Conservation (phyloP, 2,329 filamentous ascomycete species). For the Apiospora sp. region DNA sequence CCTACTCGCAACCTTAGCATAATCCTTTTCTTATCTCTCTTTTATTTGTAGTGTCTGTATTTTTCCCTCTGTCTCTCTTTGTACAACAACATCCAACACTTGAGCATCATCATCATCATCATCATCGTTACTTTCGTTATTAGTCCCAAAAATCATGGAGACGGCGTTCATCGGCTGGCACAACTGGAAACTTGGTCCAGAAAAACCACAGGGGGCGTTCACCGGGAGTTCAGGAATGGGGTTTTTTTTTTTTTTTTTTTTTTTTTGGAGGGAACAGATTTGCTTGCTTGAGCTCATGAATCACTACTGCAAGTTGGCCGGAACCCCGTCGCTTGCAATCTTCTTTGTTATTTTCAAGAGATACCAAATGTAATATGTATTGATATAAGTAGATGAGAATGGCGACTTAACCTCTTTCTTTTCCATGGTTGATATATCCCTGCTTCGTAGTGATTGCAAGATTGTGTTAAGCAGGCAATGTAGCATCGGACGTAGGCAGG, state of each 20-base stretch:
- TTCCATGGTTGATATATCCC: not conserved
- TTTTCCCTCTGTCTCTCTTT: not conserved
- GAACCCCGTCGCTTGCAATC: not conserved
- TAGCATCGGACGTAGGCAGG: not conserved
- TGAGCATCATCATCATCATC: not conserved
- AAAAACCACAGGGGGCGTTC: not conserved
- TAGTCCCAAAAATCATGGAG: not conserved
- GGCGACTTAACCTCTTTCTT: not conserved
- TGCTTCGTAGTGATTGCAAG: not conserved
- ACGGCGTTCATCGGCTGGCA: not conserved
- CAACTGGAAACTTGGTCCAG: not conserved
- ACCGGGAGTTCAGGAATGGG: not conserved
- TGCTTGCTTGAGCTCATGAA: not conserved
- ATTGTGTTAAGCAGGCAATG: not conserved
- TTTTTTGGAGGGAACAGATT: not conserved
- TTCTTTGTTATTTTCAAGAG: not conserved
- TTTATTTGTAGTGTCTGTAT: slow-evolving; percentile 3
- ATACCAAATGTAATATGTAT: slow-evolving; percentile 7
- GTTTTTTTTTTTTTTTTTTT: not conserved
- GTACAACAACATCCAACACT: not conserved
- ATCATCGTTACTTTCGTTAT: not conserved
- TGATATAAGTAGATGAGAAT: slow-evolving; percentile 13
- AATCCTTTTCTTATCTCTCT: not conserved
- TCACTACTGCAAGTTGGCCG: not conserved
- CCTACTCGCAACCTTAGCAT: not conserved